phyloP scores from a whole-genome alignment of 208 protist genomes.

The Leptomonas pyrrhocoris region DNA sequence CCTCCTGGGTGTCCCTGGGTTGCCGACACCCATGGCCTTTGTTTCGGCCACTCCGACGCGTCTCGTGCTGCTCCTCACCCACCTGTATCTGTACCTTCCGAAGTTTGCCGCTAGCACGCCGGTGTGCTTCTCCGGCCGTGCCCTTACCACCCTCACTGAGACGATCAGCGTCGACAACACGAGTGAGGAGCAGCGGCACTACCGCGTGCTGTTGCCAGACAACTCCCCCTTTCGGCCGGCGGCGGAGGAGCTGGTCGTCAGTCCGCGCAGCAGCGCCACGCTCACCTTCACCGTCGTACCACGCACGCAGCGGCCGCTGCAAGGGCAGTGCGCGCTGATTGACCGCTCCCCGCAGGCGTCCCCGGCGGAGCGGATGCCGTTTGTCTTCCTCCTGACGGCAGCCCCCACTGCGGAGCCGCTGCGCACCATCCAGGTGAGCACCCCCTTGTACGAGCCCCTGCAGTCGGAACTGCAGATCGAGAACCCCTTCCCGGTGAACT shows the following conservation, averaged over 20 bases:
- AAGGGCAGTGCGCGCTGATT: conserved; percentile 69
- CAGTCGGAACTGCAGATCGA: conserved; percentile 75
- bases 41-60: conserved; percentile 56
- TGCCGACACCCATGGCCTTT: conserved; percentile 51
- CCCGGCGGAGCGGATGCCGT: conserved; percentile 56
- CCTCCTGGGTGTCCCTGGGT: conserved; percentile 50
- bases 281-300: conserved; percentile 72
- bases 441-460: conserved; percentile 79
- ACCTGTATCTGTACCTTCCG: conserved; percentile 85
- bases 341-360: conserved; percentile 52
- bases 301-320: conserved; percentile 66
- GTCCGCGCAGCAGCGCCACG: conserved; percentile 41
- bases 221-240: conserved; percentile 59
- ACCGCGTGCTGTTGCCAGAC: conserved; percentile 73
- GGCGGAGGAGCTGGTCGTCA: conserved; percentile 63
- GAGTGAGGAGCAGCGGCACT: conserved; percentile 58
- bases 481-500: conserved; percentile 80
- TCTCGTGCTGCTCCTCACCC: conserved; percentile 76
- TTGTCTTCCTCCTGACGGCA: conserved; percentile 76
- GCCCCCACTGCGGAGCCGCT: conserved; percentile 74
- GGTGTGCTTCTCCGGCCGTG: conserved; percentile 79
- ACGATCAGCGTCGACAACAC: conserved; percentile 86
- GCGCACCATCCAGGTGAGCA: conserved; percentile 61
- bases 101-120: conserved; percentile 61
- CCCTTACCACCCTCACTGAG: conserved; percentile 77